Base-by-base conservation (phyloP, 164 flowering plant genomes). In the Vitis rotundifolia region DNA sequence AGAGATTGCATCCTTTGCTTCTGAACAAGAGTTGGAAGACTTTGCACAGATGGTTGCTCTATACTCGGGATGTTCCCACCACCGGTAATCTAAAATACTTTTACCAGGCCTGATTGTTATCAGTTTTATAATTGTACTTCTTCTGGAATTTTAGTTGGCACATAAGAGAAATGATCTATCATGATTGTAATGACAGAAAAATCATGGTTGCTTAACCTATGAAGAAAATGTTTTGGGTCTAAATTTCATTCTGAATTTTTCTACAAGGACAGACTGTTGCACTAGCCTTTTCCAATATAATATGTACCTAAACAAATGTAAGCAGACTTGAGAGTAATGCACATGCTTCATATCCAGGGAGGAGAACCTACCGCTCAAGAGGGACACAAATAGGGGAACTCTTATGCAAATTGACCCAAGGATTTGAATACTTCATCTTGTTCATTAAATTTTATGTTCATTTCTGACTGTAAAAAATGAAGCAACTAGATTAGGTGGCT, bases 61-160 rank as follows among this genome's bases (percentile, higher is more conserved):
- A 2, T 91, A 85, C 77, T 82, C 95, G 5, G 98, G 97, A 71
- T 96, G 99, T 77, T 83, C 82, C 53, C 98, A 93, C 75, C 96
- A 95, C 71, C 56, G 93, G 99, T 95, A 84, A 68, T 63, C 49
- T 16, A 14, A 31, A 31, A 3, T 3, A 48, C 1, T 37, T 55
- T 59, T 54, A 5, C 44, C 18, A 55, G n/a, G 13, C 50, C 6
- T 47, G 19, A 51, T 9, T 3, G 15, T 29, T n/a, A 16, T 8
- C 11, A n/a, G 9, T 57, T 57, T 16, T 37, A 19, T 8, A 5
- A 57, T 48, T 69, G 2, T 50, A 7, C 49, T 56, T 51, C 15
- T 14, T 69, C 14, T 16, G 19, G 57, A 51, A 5, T 19, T 49
- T 11, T 9, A 22, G 29, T 18, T 9, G 59, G 59, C 10, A 5